Conservation (phyloP, 75 land plant genomes). For the Chamaecyparis obtusa region DNA sequence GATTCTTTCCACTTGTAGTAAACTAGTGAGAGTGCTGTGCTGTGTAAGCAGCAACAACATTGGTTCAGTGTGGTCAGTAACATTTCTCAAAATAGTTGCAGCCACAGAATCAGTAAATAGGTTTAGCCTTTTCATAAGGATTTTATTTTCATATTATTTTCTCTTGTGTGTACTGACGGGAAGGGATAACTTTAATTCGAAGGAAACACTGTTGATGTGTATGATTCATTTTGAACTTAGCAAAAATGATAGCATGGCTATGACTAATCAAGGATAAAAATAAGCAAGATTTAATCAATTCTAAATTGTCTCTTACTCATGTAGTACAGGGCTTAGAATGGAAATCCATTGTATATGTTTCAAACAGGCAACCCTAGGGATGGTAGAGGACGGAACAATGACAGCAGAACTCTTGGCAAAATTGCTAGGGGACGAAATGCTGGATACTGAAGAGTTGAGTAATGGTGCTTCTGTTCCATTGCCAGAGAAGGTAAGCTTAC, state of each 20-base stretch:
- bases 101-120: too few species aligned
- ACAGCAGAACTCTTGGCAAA: conserved; percentile 61
- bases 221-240: background rate
- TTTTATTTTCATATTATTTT: background rate
- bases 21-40: background rate
- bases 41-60: background rate
- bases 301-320: background rate
- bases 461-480: conserved; percentile 3
- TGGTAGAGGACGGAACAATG: conserved; percentile 75
- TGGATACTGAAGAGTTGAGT: background rate
- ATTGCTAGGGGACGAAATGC: conserved; percentile 30
- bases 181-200: background rate
- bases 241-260: background rate
- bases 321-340: background rate
- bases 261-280: background rate
- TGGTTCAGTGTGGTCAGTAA: background rate
- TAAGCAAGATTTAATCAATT: background rate
- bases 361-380: conserved; percentile 69
- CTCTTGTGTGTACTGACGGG: background rate
- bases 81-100: too few species aligned
- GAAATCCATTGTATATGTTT: background rate
- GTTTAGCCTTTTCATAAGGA: background rate
- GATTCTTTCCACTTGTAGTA: background rate
- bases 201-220: background rate
- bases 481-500: conserved; percentile 1